phyloP scores from a whole-genome alignment of 352 stramenopile species.

The Globisporangium paroecandrum region DNA sequence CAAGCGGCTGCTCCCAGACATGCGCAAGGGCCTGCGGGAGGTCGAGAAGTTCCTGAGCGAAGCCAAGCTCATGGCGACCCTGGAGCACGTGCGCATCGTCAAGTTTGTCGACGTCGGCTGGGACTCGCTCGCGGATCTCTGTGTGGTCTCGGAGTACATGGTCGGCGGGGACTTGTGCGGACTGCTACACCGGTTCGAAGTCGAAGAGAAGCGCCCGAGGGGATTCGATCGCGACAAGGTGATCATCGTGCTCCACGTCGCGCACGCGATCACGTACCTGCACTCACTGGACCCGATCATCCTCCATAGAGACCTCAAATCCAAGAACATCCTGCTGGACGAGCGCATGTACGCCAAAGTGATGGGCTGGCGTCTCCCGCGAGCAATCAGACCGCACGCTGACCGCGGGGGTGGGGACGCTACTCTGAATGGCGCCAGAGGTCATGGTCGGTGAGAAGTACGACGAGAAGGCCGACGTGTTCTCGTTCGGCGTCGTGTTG shows the following conservation, averaged over 20 bases:
- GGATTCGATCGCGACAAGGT: conserved; percentile 44
- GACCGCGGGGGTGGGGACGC: conserved; percentile 14
- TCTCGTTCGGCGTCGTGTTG: conserved; percentile 51
- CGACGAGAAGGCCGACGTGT: conserved; percentile 45
- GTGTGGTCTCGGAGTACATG: conserved; percentile 63
- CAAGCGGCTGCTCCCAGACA: conserved; percentile 51
- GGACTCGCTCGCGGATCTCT: conserved; percentile 53
- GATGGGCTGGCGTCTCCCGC: conserved; percentile 37
- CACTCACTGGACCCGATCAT: conserved; percentile 36
- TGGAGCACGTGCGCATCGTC: conserved; percentile 46
- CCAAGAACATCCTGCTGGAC: conserved; percentile 43
- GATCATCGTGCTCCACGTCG: conserved; percentile 38
- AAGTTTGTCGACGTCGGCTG: conserved; percentile 56
- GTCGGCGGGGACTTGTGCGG: conserved; percentile 47
- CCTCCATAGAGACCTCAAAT: conserved; percentile 55
- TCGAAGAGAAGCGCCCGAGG: conserved; percentile 13
- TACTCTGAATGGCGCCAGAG: conserved; percentile 50
- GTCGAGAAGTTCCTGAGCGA: conserved; percentile 51
- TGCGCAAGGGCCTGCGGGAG: conserved; percentile 29
- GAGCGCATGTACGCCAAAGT: conserved; percentile 38
- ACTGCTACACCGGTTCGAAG: conserved; percentile 32
- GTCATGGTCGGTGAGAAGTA: conserved; percentile 46
- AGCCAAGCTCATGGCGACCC: conserved; percentile 43
- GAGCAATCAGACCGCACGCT: conserved; percentile 34
- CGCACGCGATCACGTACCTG: conserved; percentile 40